Evolutionary conservation across 176 grass and related monocot genomes (phyloP), one percentile per base, ranked within the genome.

Genomic region (Musa schizocarpa): DNA sequence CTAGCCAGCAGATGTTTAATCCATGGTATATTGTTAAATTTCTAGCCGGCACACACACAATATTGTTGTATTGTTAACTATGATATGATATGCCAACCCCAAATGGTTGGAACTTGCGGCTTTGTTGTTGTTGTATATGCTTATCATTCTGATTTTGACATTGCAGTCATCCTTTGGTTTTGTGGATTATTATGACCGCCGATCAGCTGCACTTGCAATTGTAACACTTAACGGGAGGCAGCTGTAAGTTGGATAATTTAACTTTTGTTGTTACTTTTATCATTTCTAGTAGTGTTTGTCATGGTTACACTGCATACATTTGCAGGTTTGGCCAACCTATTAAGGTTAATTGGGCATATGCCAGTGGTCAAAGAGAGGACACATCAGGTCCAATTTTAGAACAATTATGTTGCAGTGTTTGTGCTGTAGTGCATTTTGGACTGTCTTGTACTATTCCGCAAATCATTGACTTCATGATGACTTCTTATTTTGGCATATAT

Each of bases 261-360:
- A 13, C 52, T 73, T 76, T 53, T 68, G 84, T 83, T 86, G 13
- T 57, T 50, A 6, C 52, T 52, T 50, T 1, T 16, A 16, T 13
- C 53, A 22, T 20, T 17, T 14, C 34, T 43, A 6, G 34, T 43
- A 6, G 34, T 43, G 34, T 43, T 52, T 50, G 9, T 72, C 11
- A 72, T 72, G 16, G 12, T 52, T 72, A 63, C 55, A 23, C 0
- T 79, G 61, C 9, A 72, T 22, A 2, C 53, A 72, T 79, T 85
- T 83, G 50, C 80, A 98, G 94, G 75, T 93, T 89, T 89, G 94
- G 94, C 51, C 94, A 93, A 76, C 86, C 90, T 77, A 86, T 98
- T 68, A 93, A 92, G 89, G 94, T 98, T 73, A 98, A 98, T 77
- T 98, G 94, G 94, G 94, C 94, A 82, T 98, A 98, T 65, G 83